Evolutionary conservation across 2,329 filamentous ascomycete genomes (phyloP), one percentile per base, ranked within the genome.

Genomic region (Byssoonygena ceratinophila): DNA sequence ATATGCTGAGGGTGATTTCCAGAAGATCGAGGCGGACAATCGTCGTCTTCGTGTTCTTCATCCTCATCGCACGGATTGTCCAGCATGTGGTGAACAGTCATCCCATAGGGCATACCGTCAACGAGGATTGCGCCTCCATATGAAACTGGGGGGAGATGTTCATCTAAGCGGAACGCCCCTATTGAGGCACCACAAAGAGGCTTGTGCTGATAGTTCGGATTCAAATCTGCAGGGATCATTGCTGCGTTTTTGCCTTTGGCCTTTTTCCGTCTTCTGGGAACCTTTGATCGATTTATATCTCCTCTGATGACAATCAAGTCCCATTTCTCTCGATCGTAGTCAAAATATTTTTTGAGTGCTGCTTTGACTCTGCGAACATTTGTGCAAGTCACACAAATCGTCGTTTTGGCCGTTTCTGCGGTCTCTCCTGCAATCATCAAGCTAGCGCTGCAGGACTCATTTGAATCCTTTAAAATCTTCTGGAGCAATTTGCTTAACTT

Each of bases 21-120:
- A n/a, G 71, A 74, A 45, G 76, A 77, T 5, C 76, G 66, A 20
- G 65, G 62, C 12, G 71, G 66, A 2, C 53, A 63, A 27, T 65
- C 63, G 9, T 68, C 64, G 14, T 69, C 65, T 1, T 67, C 64
- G 12, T 66, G 67, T 25, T 63, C 64, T 3, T 73, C 70, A 34
- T 79, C 76, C 40, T 78, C 76, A 41, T 78, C 75, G 54, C 77
- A 78, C 9, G 78, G 73, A 11, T 73, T 70, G 61, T 96, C 91
- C 1, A 97, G 79, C 82, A 97, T 91, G 67, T 97, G 91, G 63
- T 97, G 91, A 0, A 97, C 91, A 20, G 88, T 96, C 87, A 97
- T 92, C 11, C 91, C 91, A 62, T 89, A 92, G 0, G 87, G 81
- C 65, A 85, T 82, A 52, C 85, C 82, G 63, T 97, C 89, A 1